Conservation (phyloP, 2,329 filamentous ascomycete species). For the Aspergillus jensenii region DNA sequence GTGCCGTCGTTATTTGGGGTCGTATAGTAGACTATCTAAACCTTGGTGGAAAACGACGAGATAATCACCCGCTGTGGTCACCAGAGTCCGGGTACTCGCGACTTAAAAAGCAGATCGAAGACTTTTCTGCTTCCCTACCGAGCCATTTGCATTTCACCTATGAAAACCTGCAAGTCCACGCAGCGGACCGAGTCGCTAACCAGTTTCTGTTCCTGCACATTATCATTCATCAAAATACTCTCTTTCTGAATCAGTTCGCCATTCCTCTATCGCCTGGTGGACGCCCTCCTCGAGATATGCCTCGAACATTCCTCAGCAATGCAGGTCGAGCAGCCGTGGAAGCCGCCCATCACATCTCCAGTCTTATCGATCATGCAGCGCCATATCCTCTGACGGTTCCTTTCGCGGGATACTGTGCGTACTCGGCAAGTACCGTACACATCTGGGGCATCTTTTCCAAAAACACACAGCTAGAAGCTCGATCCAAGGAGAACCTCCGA, state of each 20-base stretch:
- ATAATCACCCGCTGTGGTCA: slow-evolving; percentile 77
- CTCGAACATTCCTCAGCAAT: slow-evolving; percentile 73
- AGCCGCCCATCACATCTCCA: slow-evolving; percentile 83
- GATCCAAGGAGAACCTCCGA: slow-evolving; percentile 79
- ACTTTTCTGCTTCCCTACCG: slow-evolving; percentile 69
- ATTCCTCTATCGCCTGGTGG: slow-evolving; percentile 67
- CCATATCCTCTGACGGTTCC: slow-evolving; percentile 81
- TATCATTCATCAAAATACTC: slow-evolving; percentile 79
- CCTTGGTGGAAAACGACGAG: slow-evolving; percentile 78
- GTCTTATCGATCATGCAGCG: slow-evolving; percentile 76
- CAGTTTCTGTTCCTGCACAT: slow-evolving; percentile 94
- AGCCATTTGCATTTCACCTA: slow-evolving; percentile 69
- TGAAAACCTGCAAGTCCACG: slow-evolving; percentile 82
- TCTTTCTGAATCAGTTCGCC: slow-evolving; percentile 88
- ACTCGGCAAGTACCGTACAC: slow-evolving; percentile 90
- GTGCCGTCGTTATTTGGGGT: slow-evolving; percentile 84
- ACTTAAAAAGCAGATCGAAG: slow-evolving; percentile 69
- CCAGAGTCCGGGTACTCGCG: slow-evolving; percentile 72
- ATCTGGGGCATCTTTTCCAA: slow-evolving; percentile 89
- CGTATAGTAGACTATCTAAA: slow-evolving; percentile 87
- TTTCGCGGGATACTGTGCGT: slow-evolving; percentile 92
- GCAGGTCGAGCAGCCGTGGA: slow-evolving; percentile 74
- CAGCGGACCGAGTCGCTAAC: slow-evolving; percentile 80
- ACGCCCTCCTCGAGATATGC: slow-evolving; percentile 67
- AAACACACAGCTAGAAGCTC: slow-evolving; percentile 70